Conservation (phyloP, 441 rosid genomes). For the Pelargonium cotyledonis region DNA sequence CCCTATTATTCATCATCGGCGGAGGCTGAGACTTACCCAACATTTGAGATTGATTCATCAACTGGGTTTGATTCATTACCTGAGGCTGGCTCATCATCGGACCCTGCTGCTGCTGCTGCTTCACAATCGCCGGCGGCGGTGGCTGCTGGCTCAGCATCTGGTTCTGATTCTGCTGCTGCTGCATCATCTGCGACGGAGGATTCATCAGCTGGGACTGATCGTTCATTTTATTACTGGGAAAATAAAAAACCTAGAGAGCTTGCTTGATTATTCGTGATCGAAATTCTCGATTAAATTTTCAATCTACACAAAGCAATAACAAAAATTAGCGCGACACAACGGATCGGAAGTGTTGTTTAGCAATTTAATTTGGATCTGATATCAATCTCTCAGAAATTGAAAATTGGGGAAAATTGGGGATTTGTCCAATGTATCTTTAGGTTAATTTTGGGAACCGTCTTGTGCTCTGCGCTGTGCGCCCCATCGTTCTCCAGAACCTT, state of each 20-base stretch:
- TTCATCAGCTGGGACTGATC: slow-evolving; percentile 25
- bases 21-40: slow-evolving; percentile 29
- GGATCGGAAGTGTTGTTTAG: no score
- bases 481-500: no score
- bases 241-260: slow-evolving; percentile 3
- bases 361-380: no score
- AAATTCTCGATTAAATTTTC: no score
- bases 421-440: no score
- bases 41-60: slow-evolving; percentile 35
- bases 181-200: slow-evolving; percentile 8
- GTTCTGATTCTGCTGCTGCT: slow-evolving; percentile 31
- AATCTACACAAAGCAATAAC: no score
- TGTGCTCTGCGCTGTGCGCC: no score
- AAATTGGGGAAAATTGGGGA: no score
- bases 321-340: no score
- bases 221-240: slow-evolving; percentile 24
- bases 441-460: no score
- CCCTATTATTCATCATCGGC: slow-evolving; percentile 40
- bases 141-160: slow-evolving; percentile 33
- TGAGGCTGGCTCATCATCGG: slow-evolving; percentile 42
- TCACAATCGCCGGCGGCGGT: slow-evolving; percentile 27
- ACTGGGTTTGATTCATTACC: slow-evolving; percentile 41
- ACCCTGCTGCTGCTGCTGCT: slow-evolving; percentile 19
- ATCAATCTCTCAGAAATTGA: no score
- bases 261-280: no score